phyloP scores from a whole-genome alignment of 2,329 filamentous ascomycete genomes.

The Fusarium longipes region DNA sequence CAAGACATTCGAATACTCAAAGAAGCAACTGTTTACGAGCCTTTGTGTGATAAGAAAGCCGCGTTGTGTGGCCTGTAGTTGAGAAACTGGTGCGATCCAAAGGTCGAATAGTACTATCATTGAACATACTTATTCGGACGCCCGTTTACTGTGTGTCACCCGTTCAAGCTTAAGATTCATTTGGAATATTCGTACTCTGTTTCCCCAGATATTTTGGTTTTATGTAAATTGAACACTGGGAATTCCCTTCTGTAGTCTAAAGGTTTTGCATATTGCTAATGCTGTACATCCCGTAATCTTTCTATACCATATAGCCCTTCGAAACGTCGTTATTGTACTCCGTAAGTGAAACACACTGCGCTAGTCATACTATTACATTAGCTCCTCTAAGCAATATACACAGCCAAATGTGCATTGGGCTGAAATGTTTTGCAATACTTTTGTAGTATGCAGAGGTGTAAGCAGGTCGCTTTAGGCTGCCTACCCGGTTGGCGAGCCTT shows the following conservation, averaged over 20 bases:
- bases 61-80: not conserved
- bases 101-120: not conserved
- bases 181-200: not conserved
- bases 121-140: not conserved
- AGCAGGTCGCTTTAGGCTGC: slow-evolving; percentile 3
- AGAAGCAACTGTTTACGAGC: slow-evolving; percentile 73
- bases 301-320: not conserved
- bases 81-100: not conserved
- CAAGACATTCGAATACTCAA: slow-evolving; percentile 73
- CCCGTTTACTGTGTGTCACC: too few relatives aligned
- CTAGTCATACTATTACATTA: slow-evolving; percentile 12
- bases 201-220: not conserved
- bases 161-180: not conserved
- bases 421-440: slow-evolving; percentile 4
- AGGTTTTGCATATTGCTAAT: not conserved
- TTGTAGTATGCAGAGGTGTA: not conserved
- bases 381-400: not conserved
- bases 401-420: not conserved
- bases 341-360: not conserved
- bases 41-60: slow-evolving; percentile 63
- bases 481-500: slow-evolving; percentile 3
- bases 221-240: not conserved
- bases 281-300: not conserved
- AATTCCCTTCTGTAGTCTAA: not conserved
- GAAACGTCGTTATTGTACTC: not conserved